Evolutionary conservation across 176 grass and related monocot species (phyloP), one percentile per base, ranked within the genome.

Genomic region (Lolium perenne): DNA sequence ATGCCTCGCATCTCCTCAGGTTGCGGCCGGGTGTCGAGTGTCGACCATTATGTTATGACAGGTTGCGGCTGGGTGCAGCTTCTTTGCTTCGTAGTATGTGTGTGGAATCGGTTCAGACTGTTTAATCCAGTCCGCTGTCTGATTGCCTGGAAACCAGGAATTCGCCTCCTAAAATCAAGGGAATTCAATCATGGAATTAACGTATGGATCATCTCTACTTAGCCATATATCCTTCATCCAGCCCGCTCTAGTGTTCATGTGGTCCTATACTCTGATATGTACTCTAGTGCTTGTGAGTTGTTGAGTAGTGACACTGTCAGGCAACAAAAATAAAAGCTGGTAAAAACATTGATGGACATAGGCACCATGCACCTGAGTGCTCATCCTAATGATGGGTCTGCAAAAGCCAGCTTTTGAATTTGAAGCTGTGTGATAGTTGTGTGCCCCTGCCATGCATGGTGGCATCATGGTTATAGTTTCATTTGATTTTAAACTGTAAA

Each of bases 291-390:
- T 38, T 78, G 1, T 82, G 46, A 10, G 45, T 22, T 76, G 47
- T 41, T 41, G 14, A 14, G 12, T 61, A 12, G 61, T 53, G 35
- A 48, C 21, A 38, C 12, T 59, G 49, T 13, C 41, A 50, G 12
- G 23, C 5, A 1, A 49, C 59, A 65, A 8, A 3, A 69, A 35
- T 35, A 71, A 67, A 74, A 21, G 38, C 22, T 57, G 76, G 67
- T 48, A 25, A 76, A 88, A 76, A 50, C 60, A 85, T 76, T 77
- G 78, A 61, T 89, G 82, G 41, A 25, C 70, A 89, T 76, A 81
- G 48, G 59, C 78, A 86, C 88, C 80, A n/a, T 85, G 69, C 59
- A 81, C 49, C 38, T 72, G 11, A 15, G 23, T 73, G 67, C 38
- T 86, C 66, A 72, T 62, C 54, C 13, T 32, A 80, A 86, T 86